Conservation (phyloP, 2,329 filamentous ascomycete species). For the Chrysoporthe cubensis region DNA sequence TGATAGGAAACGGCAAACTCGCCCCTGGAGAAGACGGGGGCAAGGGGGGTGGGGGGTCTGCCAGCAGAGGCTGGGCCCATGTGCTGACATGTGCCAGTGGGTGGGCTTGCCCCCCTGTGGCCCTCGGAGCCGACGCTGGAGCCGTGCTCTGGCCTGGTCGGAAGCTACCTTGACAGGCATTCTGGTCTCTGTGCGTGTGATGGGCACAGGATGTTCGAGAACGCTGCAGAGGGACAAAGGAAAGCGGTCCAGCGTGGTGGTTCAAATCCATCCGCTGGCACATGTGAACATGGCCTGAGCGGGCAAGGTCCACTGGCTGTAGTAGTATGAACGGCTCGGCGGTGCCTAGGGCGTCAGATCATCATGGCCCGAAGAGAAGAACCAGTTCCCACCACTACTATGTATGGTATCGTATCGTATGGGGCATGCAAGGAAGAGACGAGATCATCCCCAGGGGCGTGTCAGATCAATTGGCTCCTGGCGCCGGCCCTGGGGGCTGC, state of each 20-base stretch:
- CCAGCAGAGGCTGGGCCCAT: neutral
- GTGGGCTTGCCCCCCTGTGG: neutral
- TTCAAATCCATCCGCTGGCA: no score
- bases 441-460: conserved; percentile 5
- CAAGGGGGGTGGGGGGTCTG: conserved; percentile 7
- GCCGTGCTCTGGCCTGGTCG: neutral
- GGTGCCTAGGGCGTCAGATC: no score
- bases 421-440: neutral
- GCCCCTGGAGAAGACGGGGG: neutral
- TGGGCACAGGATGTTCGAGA: neutral
- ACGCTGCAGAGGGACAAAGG: neutral
- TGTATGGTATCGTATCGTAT: neutral
- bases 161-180: neutral
- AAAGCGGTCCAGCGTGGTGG: neutral
- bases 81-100: conserved; percentile 25
- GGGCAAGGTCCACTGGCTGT: neutral
- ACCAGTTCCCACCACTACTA: no score
- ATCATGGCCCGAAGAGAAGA: no score
- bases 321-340: no score
- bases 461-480: conserved; percentile 5
- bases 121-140: neutral
- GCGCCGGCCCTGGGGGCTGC: neutral
- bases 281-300: no score
- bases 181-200: neutral
- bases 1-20: neutral